These are phyloP conservation scores for Beta macrorhiza DNA, from an alignment of 179 eudicot species.

Conservation along the genomic window DNA sequence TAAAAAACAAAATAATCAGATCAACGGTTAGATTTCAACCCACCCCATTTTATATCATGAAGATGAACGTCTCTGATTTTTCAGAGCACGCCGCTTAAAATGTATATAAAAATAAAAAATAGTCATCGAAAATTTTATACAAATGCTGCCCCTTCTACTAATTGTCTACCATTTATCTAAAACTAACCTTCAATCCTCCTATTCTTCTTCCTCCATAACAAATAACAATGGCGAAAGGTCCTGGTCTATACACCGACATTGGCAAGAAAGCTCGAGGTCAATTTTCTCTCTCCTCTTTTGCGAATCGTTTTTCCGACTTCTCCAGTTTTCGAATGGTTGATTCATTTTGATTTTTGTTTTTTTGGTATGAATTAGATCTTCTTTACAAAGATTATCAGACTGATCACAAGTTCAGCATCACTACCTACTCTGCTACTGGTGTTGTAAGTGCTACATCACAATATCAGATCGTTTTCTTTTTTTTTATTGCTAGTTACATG, in stretches of 20 bases:
- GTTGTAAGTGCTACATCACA: constrained; percentile 45
- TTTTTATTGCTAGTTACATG: background rate
- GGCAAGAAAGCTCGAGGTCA: constrained; percentile 20
- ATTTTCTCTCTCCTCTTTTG: constrained; percentile 17
- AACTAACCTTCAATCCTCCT: too few species aligned
- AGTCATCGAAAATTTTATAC: background rate
- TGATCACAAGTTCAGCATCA: constrained; percentile 72
- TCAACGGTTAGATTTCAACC: background rate
- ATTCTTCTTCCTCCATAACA: too few species aligned
- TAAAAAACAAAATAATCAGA: background rate
- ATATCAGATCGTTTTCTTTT: background rate
- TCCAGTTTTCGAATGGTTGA: background rate
- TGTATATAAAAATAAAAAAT: background rate
- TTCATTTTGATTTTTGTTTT: background rate
- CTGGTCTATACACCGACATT: constrained; percentile 23
- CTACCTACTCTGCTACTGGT: constrained; percentile 71
- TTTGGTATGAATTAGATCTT: constrained; percentile 48
- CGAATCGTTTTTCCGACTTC: background rate
- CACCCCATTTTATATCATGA: background rate
- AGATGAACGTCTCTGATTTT: background rate
- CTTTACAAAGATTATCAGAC: constrained; percentile 66
- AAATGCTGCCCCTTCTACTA: too few species aligned
- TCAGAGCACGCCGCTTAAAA: background rate
- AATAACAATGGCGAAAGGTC: constrained; percentile 24
- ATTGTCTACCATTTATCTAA: too few species aligned